Evolutionary conservation across 2,329 filamentous ascomycete species (phyloP).

Genomic region (Colletotrichum gigasporum): DNA sequence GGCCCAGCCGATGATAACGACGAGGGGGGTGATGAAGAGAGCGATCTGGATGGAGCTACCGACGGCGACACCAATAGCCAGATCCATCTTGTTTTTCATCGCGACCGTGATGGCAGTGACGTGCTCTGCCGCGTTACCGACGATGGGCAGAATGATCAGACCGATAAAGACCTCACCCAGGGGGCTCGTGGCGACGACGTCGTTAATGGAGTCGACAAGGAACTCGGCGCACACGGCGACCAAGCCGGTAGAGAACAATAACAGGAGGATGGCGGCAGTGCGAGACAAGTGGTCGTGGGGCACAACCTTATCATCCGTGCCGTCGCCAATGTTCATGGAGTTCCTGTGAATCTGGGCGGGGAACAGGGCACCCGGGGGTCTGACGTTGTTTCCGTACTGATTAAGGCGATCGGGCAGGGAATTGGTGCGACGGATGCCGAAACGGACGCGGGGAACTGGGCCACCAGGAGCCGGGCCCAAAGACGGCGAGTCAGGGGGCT

Average conservation of each 20-base stretch:
- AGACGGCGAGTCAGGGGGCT: slow-evolving; percentile 35
- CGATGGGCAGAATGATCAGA: slow-evolving; percentile 76
- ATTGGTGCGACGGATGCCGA: slow-evolving; percentile 77
- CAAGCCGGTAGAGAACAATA: slow-evolving; percentile 71
- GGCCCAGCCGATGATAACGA: slow-evolving; percentile 78
- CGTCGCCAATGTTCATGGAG: slow-evolving; percentile 41
- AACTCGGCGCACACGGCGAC: slow-evolving; percentile 77
- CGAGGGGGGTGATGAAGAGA: slow-evolving; percentile 74
- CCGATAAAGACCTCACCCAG: slow-evolving; percentile 76
- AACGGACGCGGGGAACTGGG: slow-evolving; percentile 65
- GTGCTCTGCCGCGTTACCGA: slow-evolving; percentile 79
- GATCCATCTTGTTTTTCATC: slow-evolving; percentile 80
- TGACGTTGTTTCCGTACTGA: slow-evolving; percentile 43
- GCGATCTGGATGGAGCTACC: slow-evolving; percentile 79
- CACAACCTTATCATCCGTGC: slow-evolving; percentile 39
- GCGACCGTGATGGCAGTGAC: slow-evolving; percentile 77
- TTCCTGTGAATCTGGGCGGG: slow-evolving; percentile 55
- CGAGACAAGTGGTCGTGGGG: slow-evolving; percentile 60
- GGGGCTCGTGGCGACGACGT: slow-evolving; percentile 63
- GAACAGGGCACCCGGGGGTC: slow-evolving; percentile 60
- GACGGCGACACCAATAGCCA: slow-evolving; percentile 77
- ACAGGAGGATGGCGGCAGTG: slow-evolving; percentile 66
- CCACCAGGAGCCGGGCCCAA: slow-evolving; percentile 42
- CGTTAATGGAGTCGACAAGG: slow-evolving; percentile 73
- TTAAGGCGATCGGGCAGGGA: slow-evolving; percentile 77